Base-by-base conservation (phyloP, 1,284 basidiomycete genomes). In the Clitocybe nebularis region DNA sequence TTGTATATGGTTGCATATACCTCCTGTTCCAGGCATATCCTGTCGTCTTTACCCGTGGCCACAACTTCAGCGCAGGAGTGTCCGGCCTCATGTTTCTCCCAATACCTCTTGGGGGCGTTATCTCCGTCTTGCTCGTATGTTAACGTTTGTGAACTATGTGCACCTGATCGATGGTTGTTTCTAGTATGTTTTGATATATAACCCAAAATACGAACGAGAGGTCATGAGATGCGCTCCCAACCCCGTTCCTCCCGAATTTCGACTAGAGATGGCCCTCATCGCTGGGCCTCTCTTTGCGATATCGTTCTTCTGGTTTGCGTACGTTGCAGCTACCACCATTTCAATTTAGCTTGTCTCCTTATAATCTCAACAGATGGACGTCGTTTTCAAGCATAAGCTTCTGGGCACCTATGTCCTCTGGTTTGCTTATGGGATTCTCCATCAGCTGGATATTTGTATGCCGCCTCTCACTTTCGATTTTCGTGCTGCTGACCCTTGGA, bases 231-330 rank as follows among this genome's bases (percentile, higher is more conserved):
- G 66, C 49, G 69, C 72, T 3, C 79, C 79, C 4, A 54, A 67
- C 21, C 73, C 74, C 5, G 85, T 79, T 2, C 75, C 81, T 1
- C 85, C 86, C 0, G 85, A 89, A 60, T 75, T 74, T 47, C 71
- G 84, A 14, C 64, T 89, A 11, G 69, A 72, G 20, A 70, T 77
- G 34, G 69, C 71, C 0, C 62, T 81, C 51, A 55, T 76, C 39
- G 77, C 74, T 2, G 75, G 74, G 0, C 81, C 81, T 0, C 51
- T 79, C 4, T 73, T 82, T 41, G 64, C 79, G 4, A 47, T 72
- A 20, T 72, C 79, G 1, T 79, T 82, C 58, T 86, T 86, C 63
- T 80, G 80, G 81, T 78, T 86, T 53, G 80, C 72, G 59, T 80
- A 59, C 63, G 74, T 58, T 55, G 13, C 14, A 40, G 11, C 1